Evolutionary conservation across 805 yeast species (phyloP), one percentile per base, ranked within the genome.

Genomic region (Yarrowia bubula): DNA sequence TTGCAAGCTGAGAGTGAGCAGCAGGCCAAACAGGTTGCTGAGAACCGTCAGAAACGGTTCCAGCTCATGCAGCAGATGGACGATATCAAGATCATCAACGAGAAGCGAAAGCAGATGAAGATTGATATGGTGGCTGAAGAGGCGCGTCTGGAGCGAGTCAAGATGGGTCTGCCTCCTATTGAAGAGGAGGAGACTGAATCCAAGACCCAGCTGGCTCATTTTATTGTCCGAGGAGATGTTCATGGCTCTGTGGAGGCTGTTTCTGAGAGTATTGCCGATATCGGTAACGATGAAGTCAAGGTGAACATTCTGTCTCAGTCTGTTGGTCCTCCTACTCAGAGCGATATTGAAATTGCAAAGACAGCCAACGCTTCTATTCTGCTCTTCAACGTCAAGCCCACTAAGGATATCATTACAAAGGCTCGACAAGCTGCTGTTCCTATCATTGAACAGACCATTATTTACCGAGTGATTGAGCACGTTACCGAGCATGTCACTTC

Each of bases 221-320:
- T 87, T 69, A 86, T 95, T 32, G 79, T 95, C 39, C 91, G 90
- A 73, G 89, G 97, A 0, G 99, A 95, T 76, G 98, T 93, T 1
- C 86, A 87, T 69, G 99, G 99, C 0, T 92, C 98, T 0, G 89
- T 90, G 0, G 99, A 95, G 73, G 99, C 99, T 1, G 89, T 95
- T 38, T 82, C 79, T 42, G 97, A 92, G 74, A 86, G 93, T 70
- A 84, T 95, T 55, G 80, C 81, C 66, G 86, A 86, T 11, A 76
- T 95, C n/a, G 98, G 98, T 7, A 92, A 93, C 74, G 89, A 88
- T 1, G 96, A 90, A 72, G 93, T 93, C 7, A 79, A 80, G 67
- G 84, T 92, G 4, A 75, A 80, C n/a, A 85, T 93, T 1, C 75
- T 95, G 3, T 83, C 83, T 48, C 82, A 86, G 41, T 92, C 87